phyloP scores from a whole-genome alignment of 2,329 filamentous ascomycete species.

The Fusarium mangiferae region DNA sequence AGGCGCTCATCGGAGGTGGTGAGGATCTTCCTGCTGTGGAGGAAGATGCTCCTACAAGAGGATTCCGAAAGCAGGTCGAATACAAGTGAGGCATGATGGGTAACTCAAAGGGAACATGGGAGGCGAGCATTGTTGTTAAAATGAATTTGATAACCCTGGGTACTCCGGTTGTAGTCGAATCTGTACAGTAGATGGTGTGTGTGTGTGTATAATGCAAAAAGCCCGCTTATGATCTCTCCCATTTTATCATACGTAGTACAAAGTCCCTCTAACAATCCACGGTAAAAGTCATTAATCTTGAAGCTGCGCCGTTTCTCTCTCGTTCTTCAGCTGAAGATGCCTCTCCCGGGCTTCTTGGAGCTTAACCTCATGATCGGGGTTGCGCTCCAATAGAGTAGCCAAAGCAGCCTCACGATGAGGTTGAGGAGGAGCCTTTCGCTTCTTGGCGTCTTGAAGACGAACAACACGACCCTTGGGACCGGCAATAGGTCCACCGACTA shows the following conservation, averaged over 20 bases:
- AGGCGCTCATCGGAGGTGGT: constrained; percentile 58
- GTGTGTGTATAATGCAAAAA: constrained; percentile 54
- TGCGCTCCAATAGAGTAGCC: constrained; percentile 57
- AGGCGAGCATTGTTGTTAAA: constrained; percentile 7
- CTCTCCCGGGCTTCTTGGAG: constrained; percentile 60
- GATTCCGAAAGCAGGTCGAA: constrained; percentile 62
- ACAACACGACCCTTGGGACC: constrained; percentile 90
- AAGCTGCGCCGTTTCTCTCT: constrained; percentile 49
- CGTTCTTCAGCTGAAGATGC: constrained; percentile 65
- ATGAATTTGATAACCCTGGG: constrained; percentile 36
- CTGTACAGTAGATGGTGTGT: constrained; percentile 47
- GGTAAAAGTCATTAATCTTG: constrained; percentile 28
- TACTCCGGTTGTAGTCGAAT: constrained; percentile 44
- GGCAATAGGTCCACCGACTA: constrained; percentile 86
- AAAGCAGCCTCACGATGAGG: constrained; percentile 61
- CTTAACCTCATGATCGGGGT: constrained; percentile 57
- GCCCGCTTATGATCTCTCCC: constrained; percentile 46
- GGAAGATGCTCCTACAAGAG: constrained; percentile 54
- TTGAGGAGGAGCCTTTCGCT: constrained; percentile 72
- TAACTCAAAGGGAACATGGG: neutral
- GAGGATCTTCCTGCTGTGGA: constrained; percentile 51
- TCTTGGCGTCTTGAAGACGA: constrained; percentile 88
- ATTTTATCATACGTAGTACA: constrained; percentile 38
- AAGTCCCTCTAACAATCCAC: constrained; percentile 43
- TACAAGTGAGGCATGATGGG: constrained; percentile 40